Conservation (phyloP, 257 asterid species). For the Plantago elongata region DNA sequence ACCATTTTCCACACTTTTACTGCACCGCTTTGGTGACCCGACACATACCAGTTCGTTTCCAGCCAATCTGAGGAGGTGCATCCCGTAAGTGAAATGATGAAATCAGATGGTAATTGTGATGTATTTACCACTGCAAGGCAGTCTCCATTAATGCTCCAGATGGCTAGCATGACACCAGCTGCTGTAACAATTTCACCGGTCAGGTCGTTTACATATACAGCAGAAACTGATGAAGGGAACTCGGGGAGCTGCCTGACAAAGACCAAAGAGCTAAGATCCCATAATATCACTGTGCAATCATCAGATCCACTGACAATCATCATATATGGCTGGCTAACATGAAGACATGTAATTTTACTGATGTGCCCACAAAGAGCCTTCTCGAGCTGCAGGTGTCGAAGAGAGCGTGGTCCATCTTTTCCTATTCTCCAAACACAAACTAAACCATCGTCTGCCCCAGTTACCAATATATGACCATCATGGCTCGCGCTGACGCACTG, state of each 20-base stretch:
- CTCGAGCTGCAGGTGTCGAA: conserved; percentile 57
- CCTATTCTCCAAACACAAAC: conserved; percentile 82
- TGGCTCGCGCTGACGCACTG: conserved; percentile 84
- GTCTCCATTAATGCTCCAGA: conserved; percentile 94
- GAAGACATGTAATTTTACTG: conserved; percentile 76
- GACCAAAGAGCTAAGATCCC: conserved; percentile 93
- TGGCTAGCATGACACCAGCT: conserved; percentile 87
- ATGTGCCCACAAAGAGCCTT: conserved; percentile 88
- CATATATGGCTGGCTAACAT: conserved; percentile 95
- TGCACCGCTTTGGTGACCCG: conserved; percentile 99
- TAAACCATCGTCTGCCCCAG: conserved; percentile 91
- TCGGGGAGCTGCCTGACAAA: conserved; percentile 88
- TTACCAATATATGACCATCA: conserved; percentile 83
- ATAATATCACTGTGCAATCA: conserved; percentile 75
- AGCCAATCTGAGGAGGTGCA: conserved; percentile 77
- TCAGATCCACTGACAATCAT: conserved; percentile 95
- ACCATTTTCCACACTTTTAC: conserved; percentile 94
- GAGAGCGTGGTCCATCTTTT: conserved; percentile 72
- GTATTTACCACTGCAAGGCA: conserved; percentile 94
- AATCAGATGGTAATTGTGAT: conserved; percentile 95
- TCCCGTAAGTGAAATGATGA: conserved; percentile 69
- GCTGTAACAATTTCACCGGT: conserved; percentile 90
- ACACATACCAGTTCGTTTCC: conserved; percentile 77
- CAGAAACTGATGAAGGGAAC: conserved; percentile 83
- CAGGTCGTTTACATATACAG: conserved; percentile 78